These are phyloP conservation scores for Phoma sp. DNA, from an alignment of 2,329 filamentous ascomycete species.

Conservation along the genomic window DNA sequence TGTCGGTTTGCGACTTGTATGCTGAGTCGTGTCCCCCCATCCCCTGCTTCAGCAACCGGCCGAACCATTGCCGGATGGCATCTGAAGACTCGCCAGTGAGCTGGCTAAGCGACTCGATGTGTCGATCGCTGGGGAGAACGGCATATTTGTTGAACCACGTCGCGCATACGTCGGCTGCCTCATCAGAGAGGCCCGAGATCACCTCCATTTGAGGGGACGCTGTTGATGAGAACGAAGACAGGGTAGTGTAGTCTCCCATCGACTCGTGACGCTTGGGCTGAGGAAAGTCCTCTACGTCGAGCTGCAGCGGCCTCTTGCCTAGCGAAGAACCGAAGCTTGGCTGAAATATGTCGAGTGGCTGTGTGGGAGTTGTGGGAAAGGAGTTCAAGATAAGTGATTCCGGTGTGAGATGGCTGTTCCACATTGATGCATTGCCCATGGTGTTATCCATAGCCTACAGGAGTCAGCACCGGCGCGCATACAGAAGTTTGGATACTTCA, in stretches of 20 bases:
- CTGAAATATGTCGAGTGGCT: constrained; percentile 38
- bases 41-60: constrained; percentile 45
- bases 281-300: constrained; percentile 41
- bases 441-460: constrained; percentile 43
- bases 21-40: constrained; percentile 46
- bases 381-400: constrained; percentile 25
- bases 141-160: constrained; percentile 49
- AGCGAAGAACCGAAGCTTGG: constrained; percentile 23
- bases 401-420: constrained; percentile 34
- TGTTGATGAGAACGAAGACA: constrained; percentile 32
- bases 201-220: constrained; percentile 21
- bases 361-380: constrained; percentile 35
- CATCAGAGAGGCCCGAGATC: constrained; percentile 37
- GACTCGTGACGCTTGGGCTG: constrained; percentile 43
- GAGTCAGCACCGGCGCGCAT: constrained; percentile 14
- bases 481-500: not conserved
- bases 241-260: constrained; percentile 26
- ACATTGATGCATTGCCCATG: constrained; percentile 32
- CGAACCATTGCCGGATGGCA: constrained; percentile 46
- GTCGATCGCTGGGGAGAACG: constrained; percentile 44
- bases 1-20: constrained; percentile 47
- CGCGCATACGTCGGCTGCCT: constrained; percentile 47
- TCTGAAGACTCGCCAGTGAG: constrained; percentile 42
- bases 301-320: constrained; percentile 41
- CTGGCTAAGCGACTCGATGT: constrained; percentile 46